These are phyloP conservation scores for Cyberlindnera bimundalis DNA, from an alignment of 805 yeast genomes.

Conservation along the genomic window DNA sequence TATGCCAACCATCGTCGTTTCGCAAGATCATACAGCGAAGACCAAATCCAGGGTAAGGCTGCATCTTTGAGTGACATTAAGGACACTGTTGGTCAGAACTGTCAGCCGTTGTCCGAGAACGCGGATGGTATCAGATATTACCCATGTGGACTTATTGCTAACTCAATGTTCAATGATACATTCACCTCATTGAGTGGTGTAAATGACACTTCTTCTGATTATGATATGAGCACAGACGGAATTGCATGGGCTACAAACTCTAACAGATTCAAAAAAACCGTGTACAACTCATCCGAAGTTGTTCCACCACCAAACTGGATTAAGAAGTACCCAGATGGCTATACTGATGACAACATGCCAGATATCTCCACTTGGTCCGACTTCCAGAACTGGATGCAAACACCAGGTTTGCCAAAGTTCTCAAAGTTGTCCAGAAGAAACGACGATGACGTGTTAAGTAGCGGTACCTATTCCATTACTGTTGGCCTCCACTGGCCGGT, in stretches of 20 bases:
- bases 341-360: constrained; percentile 65
- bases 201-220: constrained; percentile 38
- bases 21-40: constrained; percentile 82
- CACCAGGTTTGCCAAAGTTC: constrained; percentile 69
- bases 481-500: constrained; percentile 83
- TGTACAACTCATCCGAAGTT: constrained; percentile 54
- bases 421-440: constrained; percentile 65
- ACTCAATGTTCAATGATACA: constrained; percentile 76
- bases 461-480: constrained; percentile 60
- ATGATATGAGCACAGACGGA: constrained; percentile 44
- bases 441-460: constrained; percentile 47
- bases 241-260: constrained; percentile 75
- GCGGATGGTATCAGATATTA: constrained; percentile 58
- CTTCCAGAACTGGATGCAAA: constrained; percentile 84
- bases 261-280: constrained; percentile 59
- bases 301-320: constrained; percentile 86
- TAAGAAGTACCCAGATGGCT: constrained; percentile 68
- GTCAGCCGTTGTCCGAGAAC: constrained; percentile 61
- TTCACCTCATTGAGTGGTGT: constrained; percentile 42
- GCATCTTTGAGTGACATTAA: constrained; percentile 52
- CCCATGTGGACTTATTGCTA: constrained; percentile 85
- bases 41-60: constrained; percentile 76
- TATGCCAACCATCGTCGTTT: constrained; percentile 93
- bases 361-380: constrained; percentile 65
- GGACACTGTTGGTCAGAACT: constrained; percentile 46